Percentiles rank a stretch among this genome's conserved stretches.
These are phyloP conservation scores for Pyrenophora teres DNA, from an alignment of 2,329 filamentous ascomycete species.

Conservation along the genomic window DNA sequence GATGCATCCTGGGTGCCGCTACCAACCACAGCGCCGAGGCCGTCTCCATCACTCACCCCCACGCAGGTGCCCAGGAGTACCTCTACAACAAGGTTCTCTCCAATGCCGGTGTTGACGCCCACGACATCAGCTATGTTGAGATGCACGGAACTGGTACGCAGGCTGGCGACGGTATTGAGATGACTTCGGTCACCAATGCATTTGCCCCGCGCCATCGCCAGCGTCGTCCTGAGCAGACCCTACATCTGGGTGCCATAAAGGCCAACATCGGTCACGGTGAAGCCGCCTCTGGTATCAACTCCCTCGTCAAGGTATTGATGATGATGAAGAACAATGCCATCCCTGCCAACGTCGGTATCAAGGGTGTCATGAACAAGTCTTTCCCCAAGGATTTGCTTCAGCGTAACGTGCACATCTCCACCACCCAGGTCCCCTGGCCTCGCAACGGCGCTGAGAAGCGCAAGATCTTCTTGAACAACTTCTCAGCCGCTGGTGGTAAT, in stretches of 20 bases:
- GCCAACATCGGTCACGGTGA: slow-evolving; percentile 61
- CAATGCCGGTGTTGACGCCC: slow-evolving; percentile 73
- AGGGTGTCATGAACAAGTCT: slow-evolving; percentile 60
- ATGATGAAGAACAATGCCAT: slow-evolving; percentile 61
- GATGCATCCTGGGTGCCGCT: slow-evolving; percentile 72
- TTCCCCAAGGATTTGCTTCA: slow-evolving; percentile 59
- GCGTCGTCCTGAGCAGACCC: slow-evolving; percentile 55
- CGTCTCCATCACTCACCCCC: slow-evolving; percentile 82
- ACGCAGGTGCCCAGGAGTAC: slow-evolving; percentile 74
- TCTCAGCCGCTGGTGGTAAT: slow-evolving; percentile 60
- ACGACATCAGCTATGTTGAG: slow-evolving; percentile 81
- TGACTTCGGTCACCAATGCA: slow-evolving; percentile 72
- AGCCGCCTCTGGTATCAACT: slow-evolving; percentile 60
- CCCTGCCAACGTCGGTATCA: slow-evolving; percentile 61
- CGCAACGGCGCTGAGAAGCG: slow-evolving; percentile 56
- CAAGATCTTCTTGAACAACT: slow-evolving; percentile 59
- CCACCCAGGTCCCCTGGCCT: slow-evolving; percentile 52
- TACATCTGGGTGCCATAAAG: slow-evolving; percentile 61
- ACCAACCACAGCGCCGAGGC: slow-evolving; percentile 85
- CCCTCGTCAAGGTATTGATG: slow-evolving; percentile 58
- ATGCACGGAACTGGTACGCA: slow-evolving; percentile 91
- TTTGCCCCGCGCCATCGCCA: slow-evolving; percentile 62
- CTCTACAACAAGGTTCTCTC: slow-evolving; percentile 73
- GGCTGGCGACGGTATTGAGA: slow-evolving; percentile 81
- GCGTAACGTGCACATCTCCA: slow-evolving; percentile 59